These are phyloP conservation scores for Ustulina deusta DNA, from an alignment of 2,329 filamentous ascomycete species.

Conservation along the genomic window DNA sequence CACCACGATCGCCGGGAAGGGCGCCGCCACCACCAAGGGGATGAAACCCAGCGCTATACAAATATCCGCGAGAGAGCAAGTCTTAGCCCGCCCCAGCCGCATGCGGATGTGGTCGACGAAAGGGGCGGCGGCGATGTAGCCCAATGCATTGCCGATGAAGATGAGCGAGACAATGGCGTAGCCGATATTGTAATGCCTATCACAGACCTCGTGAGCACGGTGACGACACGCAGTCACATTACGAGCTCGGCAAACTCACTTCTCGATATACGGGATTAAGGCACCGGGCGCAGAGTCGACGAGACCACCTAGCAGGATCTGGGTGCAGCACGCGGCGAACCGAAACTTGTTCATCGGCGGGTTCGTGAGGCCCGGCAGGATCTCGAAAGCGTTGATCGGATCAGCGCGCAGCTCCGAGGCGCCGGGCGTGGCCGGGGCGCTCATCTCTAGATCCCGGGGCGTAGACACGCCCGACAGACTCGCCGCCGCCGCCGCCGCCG, in stretches of 20 bases:
- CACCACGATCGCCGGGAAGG: conserved; percentile 75
- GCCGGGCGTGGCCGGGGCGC: conserved; percentile 32
- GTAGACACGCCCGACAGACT: conserved; percentile 32
- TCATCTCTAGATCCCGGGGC: conserved; percentile 47
- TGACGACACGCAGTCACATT: background rate
- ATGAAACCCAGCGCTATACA: conserved; percentile 72
- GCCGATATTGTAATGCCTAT: conserved; percentile 75
- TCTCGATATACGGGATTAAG: conserved; percentile 83
- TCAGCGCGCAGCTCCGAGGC: conserved; percentile 22
- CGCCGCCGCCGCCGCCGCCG: conserved; percentile 35
- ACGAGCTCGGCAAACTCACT: conserved; percentile 50
- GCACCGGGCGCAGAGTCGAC: conserved; percentile 82
- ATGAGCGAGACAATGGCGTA: conserved; percentile 85
- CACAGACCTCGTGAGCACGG: conserved; percentile 22
- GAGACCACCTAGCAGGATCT: conserved; percentile 76
- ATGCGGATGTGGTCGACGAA: conserved; percentile 73
- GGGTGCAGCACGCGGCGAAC: conserved; percentile 71
- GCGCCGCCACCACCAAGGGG: conserved; percentile 74
- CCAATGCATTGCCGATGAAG: conserved; percentile 81
- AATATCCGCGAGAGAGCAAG: conserved; percentile 69
- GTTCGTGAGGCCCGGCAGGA: conserved; percentile 60
- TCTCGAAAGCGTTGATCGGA: conserved; percentile 43
- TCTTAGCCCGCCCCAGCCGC: conserved; percentile 73
- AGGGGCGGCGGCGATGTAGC: conserved; percentile 79
- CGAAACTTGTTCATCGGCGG: conserved; percentile 78